Conservation (phyloP, 345 rosid genomes). For the Passiflora organensis region DNA sequence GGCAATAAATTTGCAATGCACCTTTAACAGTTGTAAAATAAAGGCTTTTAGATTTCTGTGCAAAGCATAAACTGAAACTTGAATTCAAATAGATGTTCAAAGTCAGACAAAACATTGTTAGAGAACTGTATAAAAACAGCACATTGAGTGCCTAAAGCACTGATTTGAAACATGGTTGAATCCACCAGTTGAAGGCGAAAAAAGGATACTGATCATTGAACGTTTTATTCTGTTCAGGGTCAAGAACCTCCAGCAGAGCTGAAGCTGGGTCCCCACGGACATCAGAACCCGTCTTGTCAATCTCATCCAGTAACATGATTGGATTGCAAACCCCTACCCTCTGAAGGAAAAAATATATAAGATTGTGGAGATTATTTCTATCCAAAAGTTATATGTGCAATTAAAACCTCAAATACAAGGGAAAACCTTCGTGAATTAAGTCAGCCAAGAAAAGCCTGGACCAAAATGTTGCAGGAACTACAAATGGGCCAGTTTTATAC, state of each 20-base stretch:
- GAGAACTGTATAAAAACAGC: background rate
- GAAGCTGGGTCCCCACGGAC: slow-evolving; percentile 98
- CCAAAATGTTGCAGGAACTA: background rate
- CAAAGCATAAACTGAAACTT: background rate
- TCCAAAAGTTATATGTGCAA: background rate
- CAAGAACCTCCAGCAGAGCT: slow-evolving; percentile 97
- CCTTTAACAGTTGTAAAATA: background rate
- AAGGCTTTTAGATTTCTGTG: background rate
- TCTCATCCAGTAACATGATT: slow-evolving; percentile 92
- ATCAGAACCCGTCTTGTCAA: slow-evolving; percentile 98
- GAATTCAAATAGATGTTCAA: background rate
- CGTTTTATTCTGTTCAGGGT: slow-evolving; percentile 88
- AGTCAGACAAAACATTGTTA: background rate
- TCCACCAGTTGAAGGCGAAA: slow-evolving; percentile 15
- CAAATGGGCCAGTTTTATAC: slow-evolving; percentile 26
- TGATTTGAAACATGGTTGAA: background rate
- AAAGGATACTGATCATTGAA: slow-evolving; percentile 98
- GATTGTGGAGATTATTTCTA: slow-evolving; percentile 1
- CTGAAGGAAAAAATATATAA: slow-evolving; percentile 40
- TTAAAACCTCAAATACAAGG: background rate
- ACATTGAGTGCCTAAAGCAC: no score
- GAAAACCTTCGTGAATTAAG: background rate
- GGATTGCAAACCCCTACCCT: slow-evolving; percentile 97
- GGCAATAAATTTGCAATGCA: background rate
- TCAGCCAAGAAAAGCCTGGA: background rate